Evolutionary conservation across 140 eudicot species (phyloP).

Genomic region (Eryngium alpinum): DNA sequence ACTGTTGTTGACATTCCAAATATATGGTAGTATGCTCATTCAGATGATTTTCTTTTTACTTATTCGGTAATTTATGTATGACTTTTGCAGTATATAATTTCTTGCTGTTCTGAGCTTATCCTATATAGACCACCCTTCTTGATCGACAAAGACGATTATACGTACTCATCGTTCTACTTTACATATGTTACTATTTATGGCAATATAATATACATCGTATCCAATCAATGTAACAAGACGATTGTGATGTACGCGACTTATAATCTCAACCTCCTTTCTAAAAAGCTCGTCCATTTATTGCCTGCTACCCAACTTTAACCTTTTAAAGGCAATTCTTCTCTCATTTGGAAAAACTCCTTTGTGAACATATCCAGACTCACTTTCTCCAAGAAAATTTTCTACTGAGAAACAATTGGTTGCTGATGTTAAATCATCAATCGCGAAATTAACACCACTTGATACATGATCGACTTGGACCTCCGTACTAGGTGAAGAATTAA

Average conservation of each 20-base stretch:
- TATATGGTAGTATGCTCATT: no score
- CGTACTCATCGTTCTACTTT: no score
- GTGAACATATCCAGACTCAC: slow-evolving; percentile 57
- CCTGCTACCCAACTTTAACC: slow-evolving; percentile 40
- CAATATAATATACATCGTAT: slow-evolving; percentile 14
- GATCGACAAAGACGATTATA: background rate
- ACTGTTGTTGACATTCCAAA: no score
- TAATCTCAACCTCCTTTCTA: slow-evolving; percentile 55
- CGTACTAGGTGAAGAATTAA: background rate
- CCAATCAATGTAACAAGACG: slow-evolving; percentile 61
- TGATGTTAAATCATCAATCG: slow-evolving; percentile 38
- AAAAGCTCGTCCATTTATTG: slow-evolving; percentile 51
- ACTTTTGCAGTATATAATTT: no score
- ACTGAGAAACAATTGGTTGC: slow-evolving; percentile 48
- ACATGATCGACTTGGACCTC: background rate
- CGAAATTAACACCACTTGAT: slow-evolving; percentile 28
- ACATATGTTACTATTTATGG: no score
- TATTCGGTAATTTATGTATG: no score
- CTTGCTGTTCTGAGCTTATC: no score
- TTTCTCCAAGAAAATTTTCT: slow-evolving; percentile 48
- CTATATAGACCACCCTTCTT: no score
- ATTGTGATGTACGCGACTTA: slow-evolving; percentile 54
- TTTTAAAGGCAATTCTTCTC: slow-evolving; percentile 42
- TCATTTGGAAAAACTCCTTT: slow-evolving; percentile 53
- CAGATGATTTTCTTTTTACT: no score